Conservation (phyloP, 2,329 filamentous ascomycete species). For the Neophaeococcomyces mojaviensis region DNA sequence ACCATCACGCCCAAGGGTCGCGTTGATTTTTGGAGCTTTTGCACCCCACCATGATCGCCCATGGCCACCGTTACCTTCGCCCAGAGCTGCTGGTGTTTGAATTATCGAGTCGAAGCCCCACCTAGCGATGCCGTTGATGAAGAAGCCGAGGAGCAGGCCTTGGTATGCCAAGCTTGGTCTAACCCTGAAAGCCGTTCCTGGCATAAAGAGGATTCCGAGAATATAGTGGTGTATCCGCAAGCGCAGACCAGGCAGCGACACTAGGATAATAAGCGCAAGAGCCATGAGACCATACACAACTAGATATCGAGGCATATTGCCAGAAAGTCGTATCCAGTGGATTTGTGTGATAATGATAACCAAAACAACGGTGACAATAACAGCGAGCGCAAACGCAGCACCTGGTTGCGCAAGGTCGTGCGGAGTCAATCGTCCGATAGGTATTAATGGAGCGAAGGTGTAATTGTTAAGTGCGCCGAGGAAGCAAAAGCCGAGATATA, state of each 20-base stretch:
- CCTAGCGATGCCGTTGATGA: slow-evolving; percentile 85
- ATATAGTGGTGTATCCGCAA: slow-evolving; percentile 95
- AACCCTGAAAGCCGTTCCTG: slow-evolving; percentile 82
- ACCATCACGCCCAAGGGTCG: slow-evolving; percentile 14
- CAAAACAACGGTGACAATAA: slow-evolving; percentile 65
- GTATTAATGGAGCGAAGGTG: slow-evolving; percentile 79
- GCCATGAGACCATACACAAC: slow-evolving; percentile 67
- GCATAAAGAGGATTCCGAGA: slow-evolving; percentile 74
- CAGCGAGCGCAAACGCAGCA: slow-evolving; percentile 70
- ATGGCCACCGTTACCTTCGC: slow-evolving; percentile 39
- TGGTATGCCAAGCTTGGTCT: slow-evolving; percentile 79
- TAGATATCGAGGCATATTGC: slow-evolving; percentile 68
- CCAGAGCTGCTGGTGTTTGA: slow-evolving; percentile 67
- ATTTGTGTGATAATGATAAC: slow-evolving; percentile 66
- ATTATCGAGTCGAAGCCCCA: slow-evolving; percentile 91
- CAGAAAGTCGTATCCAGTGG: slow-evolving; percentile 80
- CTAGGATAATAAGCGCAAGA: slow-evolving; percentile 58
- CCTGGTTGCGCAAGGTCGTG: slow-evolving; percentile 91
- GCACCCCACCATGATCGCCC: slow-evolving; percentile 39
- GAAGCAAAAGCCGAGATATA: slow-evolving; percentile 89
- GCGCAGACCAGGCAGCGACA: slow-evolving; percentile 67
- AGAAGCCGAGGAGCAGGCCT: slow-evolving; percentile 79
- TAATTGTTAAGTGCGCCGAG: slow-evolving; percentile 89
- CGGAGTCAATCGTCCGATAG: slow-evolving; percentile 81
- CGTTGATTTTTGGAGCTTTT: slow-evolving; percentile 48